Conservation (phyloP, 768 basidiomycete genomes). For the Symmetrospora coprosmae region DNA sequence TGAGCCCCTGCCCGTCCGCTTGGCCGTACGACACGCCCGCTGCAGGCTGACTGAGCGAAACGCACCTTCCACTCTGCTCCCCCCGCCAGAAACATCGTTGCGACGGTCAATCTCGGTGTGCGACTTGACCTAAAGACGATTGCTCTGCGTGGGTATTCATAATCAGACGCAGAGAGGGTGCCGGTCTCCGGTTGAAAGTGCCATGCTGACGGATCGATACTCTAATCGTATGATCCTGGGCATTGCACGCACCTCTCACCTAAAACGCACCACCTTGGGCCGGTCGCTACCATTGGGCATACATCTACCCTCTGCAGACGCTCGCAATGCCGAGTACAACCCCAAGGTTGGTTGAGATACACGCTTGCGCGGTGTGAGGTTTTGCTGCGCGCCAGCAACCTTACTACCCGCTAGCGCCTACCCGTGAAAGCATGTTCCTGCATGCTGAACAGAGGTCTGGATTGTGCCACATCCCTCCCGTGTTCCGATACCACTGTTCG, state of each 20-base stretch:
- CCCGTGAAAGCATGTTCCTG: no score
- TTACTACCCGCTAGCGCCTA: no score
- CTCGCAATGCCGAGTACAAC: constrained; percentile 97
- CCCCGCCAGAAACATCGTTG: constrained; percentile 61
- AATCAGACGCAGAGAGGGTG: background rate
- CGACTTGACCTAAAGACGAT: constrained; percentile 96
- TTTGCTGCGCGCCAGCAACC: no score
- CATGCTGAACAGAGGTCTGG: background rate
- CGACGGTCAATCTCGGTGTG: constrained; percentile 95
- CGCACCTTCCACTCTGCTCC: background rate
- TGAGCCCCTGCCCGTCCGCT: constrained; percentile 34
- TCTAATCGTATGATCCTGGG: background rate
- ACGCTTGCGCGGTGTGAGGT: no score
- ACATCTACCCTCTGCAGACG: no score
- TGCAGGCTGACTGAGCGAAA: background rate
- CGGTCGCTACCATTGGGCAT: background rate
- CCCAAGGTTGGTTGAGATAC: constrained; percentile 99
- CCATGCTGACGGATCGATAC: constrained; percentile 14
- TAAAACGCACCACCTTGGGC: no score
- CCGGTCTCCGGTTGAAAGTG: constrained; percentile 1
- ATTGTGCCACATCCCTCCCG: background rate
- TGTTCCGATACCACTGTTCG: background rate
- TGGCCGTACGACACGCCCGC: background rate
- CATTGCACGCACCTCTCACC: background rate
- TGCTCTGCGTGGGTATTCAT: constrained; percentile 48